phyloP scores from a whole-genome alignment of 179 eudicot genomes.

The Beta corolliflora region DNA sequence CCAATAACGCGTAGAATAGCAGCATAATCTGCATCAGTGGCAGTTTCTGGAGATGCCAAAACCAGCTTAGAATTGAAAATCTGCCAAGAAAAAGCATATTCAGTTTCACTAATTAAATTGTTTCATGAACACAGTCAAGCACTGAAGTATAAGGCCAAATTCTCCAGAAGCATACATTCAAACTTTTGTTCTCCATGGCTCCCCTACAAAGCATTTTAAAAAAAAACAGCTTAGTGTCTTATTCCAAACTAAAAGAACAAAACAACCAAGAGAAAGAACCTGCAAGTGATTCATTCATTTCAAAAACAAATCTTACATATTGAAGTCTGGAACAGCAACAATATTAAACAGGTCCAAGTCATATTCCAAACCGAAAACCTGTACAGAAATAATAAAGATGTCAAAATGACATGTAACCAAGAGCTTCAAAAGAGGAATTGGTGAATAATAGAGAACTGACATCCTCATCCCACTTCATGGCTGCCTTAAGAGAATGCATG shows the following conservation, averaged over 20 bases:
- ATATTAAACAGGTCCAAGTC: slow-evolving; percentile 93
- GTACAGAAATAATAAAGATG: slow-evolving; percentile 1
- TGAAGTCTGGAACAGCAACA: slow-evolving; percentile 99
- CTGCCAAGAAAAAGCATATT: slow-evolving; percentile 41
- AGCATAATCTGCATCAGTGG: slow-evolving; percentile 92
- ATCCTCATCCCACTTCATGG: slow-evolving; percentile 99
- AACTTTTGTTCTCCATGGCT: slow-evolving; percentile 99
- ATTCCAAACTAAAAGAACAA: neutral
- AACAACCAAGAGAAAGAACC: neutral
- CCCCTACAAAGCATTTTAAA: slow-evolving; percentile 70
- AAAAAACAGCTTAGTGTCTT: slow-evolving; percentile 4
- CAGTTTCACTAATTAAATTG: slow-evolving; percentile 15
- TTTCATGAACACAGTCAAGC: neutral
- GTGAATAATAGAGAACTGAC: slow-evolving; percentile 51
- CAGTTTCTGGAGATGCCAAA: slow-evolving; percentile 99
- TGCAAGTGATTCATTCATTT: neutral
- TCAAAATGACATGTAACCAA: neutral
- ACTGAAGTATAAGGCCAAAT: neutral
- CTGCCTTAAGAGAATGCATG: slow-evolving; percentile 97
- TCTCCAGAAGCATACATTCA: slow-evolving; percentile 62
- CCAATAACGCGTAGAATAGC: slow-evolving; percentile 97
- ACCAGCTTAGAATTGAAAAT: slow-evolving; percentile 96
- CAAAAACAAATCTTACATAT: slow-evolving; percentile 60
- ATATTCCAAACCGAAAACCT: slow-evolving; percentile 98
- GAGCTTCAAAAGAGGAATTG: slow-evolving; percentile 30